These are phyloP conservation scores for Nicotiana attenuata DNA, from an alignment of 257 asterid genomes.

Conservation along the genomic window DNA sequence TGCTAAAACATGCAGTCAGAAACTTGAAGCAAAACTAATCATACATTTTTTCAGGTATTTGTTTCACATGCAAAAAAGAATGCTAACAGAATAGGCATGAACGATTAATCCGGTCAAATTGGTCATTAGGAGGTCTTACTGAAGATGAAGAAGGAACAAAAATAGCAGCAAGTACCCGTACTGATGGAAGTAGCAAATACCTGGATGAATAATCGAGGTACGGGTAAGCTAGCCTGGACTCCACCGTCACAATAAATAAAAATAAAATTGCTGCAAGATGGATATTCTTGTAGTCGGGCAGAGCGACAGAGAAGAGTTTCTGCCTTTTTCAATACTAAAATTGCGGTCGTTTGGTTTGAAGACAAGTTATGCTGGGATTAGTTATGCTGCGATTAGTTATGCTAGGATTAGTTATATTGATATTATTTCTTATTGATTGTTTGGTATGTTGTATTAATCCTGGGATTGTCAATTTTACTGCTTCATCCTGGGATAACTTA, in stretches of 20 bases:
- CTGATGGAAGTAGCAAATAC: no score
- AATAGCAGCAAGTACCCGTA: background rate
- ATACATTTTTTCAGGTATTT: background rate
- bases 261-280: background rate
- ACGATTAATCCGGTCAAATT: background rate
- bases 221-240: no score
- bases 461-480: no score
- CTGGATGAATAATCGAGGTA: no score
- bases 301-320: background rate
- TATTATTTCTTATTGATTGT: no score
- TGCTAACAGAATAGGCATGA: background rate
- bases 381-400: no score
- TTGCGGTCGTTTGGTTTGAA: background rate
- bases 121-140: background rate
- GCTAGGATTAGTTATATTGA: no score
- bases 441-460: no score
- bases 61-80: background rate
- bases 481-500: no score
- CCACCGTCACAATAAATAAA: no score
- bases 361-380: no score
- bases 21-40: background rate
- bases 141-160: background rate
- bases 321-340: background rate
- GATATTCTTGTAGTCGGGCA: background rate
- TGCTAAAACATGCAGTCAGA: background rate